Conservation (phyloP, 257 asterid genomes). For the Leonotis leonurus region DNA sequence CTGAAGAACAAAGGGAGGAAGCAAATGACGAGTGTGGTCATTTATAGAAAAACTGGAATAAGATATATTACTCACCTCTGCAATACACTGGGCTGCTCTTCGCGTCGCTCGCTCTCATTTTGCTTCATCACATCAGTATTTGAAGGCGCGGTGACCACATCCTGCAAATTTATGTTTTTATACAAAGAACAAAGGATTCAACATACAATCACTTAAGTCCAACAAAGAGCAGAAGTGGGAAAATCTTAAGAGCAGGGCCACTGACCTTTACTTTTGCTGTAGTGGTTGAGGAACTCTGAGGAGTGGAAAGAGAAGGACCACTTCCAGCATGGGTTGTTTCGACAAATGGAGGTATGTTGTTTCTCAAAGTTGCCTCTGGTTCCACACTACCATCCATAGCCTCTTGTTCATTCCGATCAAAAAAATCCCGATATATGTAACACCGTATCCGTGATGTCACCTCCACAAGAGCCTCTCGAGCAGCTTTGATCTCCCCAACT, state of each 20-base stretch:
- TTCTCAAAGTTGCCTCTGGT: slow-evolving; percentile 30
- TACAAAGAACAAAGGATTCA: not conserved
- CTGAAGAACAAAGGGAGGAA: slow-evolving; percentile 25
- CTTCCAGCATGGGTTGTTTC: slow-evolving; percentile 33
- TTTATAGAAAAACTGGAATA: not conserved
- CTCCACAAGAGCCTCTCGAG: slow-evolving; percentile 54
- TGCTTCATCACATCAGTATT: slow-evolving; percentile 40
- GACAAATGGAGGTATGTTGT: slow-evolving; percentile 15
- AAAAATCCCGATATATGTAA: slow-evolving; percentile 33
- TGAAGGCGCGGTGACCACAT: slow-evolving; percentile 34
- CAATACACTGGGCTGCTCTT: slow-evolving; percentile 52
- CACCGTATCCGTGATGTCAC: slow-evolving; percentile 50
- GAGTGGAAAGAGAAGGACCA: slow-evolving; percentile 29
- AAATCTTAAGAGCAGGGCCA: not conserved
- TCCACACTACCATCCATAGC: slow-evolving; percentile 18
- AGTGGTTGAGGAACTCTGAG: slow-evolving; percentile 29
- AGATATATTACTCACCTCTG: slow-evolving; percentile 36
- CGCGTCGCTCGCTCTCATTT: slow-evolving; percentile 54
- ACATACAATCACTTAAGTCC: slow-evolving; percentile 9
- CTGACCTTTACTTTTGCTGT: slow-evolving; percentile 31
- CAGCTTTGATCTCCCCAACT: slow-evolving; percentile 61
- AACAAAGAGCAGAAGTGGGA: not conserved
- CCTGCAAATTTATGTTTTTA: slow-evolving; percentile 41
- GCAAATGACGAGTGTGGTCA: not conserved
- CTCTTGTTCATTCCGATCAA: slow-evolving; percentile 22